Base-by-base conservation (phyloP, 2,329 filamentous ascomycete genomes). In the Fusarium sp. region DNA sequence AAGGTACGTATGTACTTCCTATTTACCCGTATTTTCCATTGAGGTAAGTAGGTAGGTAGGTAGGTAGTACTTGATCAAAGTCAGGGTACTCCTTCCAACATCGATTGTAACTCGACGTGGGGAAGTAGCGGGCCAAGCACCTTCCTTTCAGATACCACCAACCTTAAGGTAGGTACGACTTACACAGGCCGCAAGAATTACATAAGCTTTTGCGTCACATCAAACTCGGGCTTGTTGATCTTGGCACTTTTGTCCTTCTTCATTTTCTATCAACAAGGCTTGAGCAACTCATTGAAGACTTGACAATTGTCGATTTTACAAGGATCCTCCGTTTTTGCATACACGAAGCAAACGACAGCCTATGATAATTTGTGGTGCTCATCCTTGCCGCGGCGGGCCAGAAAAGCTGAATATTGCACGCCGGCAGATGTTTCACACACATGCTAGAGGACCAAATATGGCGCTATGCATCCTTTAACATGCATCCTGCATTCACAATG, bases 401-500 rank as follows among this genome's bases (percentile, higher is more conserved):
- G 72, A 68, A 78, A 68, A 64, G 76, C 70, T 42, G 76, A 73
- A 36, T 68, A 74, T 39, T 76, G 70, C 48, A 71, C 75, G 72
- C 73, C 51, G 72, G 70, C 41, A 75, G 65, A 53, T 73, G 76
- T 76, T 78, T 75, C 74, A 78, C 76, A 45, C 65, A 66, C 42
- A 57, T 58, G 24, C 44, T 65, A 71, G 50, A 70, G 68, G 35
- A 62, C 67, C 63, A 76, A 76, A 55, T 61, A 74, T 65, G 76
- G 73, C 35, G 68, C 70, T 62, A 74, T 75, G 75, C 70, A 76
- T 61, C 51, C 67, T 35, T 70, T 51, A 38, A 76, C 72, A 70
- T 67, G 61, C 41, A 26, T 57, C 20, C 73, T 38, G 47, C 77
- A 61, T 67, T 62, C 65, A 65, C 38, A 75, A 72, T 51, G 63